phyloP scores from a whole-genome alignment of 148 eudicot species.

The Vaccinium macrocarpon region DNA sequence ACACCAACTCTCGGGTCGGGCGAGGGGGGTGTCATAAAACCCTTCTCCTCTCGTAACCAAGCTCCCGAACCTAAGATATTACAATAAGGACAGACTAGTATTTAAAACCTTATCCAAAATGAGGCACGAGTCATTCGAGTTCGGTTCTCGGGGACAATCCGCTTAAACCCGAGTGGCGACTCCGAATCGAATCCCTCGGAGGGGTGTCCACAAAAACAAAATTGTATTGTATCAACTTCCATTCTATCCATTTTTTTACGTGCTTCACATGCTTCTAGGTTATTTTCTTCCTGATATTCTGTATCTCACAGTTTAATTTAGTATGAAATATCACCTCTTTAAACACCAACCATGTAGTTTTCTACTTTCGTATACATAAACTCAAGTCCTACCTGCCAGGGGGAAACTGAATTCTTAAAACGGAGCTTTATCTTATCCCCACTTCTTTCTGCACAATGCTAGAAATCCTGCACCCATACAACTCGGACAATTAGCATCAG shows the following conservation, averaged over 20 bases:
- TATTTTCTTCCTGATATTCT: background rate
- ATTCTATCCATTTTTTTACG: background rate
- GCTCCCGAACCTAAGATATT: too few relatives aligned
- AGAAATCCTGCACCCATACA: conserved; percentile 32
- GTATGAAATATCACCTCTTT: background rate
- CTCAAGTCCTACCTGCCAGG: conserved; percentile 4
- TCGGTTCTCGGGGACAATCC: too few relatives aligned
- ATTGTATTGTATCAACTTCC: background rate
- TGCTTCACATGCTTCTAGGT: background rate
- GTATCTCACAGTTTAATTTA: background rate
- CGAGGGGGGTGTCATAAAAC: too few relatives aligned
- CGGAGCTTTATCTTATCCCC: conserved; percentile 12
- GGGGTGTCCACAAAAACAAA: background rate
- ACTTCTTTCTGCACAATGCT: conserved; percentile 22
- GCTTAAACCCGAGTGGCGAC: too few relatives aligned
- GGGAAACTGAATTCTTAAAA: conserved; percentile 5
- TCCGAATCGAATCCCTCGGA: too few relatives aligned
- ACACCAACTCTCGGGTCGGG: too few relatives aligned
- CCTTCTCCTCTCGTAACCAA: too few relatives aligned
- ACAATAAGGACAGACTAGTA: too few relatives aligned
- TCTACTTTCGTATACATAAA: background rate
- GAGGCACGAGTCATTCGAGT: too few relatives aligned
- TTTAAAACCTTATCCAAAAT: too few relatives aligned
- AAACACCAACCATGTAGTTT: background rate
- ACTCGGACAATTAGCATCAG: background rate